Conservation (phyloP, 768 basidiomycete genomes). For the Russula sp. region DNA sequence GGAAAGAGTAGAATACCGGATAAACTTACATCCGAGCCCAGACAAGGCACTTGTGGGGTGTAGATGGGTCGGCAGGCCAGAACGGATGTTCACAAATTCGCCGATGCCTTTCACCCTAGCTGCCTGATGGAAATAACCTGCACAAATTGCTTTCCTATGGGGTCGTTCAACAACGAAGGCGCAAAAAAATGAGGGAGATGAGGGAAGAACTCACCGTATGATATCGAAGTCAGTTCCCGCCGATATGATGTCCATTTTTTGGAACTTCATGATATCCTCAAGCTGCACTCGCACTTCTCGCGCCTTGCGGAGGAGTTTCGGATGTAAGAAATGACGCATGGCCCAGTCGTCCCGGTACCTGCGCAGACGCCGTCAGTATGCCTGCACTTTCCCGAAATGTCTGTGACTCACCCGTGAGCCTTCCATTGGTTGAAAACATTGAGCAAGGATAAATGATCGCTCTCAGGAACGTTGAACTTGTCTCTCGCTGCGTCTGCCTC, state of each 20-base stretch:
- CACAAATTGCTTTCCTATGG: conserved; percentile 86
- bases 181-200: not conserved
- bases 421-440: conserved; percentile 99
- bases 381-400: too few species aligned
- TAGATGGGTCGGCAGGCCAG: conserved; percentile 89
- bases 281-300: conserved; percentile 93
- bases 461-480: conserved; percentile 98
- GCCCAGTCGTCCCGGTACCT: conserved; percentile 94
- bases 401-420: conserved; percentile 65
- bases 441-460: conserved; percentile 89
- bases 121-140: conserved; percentile 98
- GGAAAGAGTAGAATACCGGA: not conserved
- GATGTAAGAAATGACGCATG: conserved; percentile 92
- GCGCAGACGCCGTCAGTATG: conserved; percentile 2
- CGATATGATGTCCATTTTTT: conserved; percentile 91
- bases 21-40: conserved; percentile 79
- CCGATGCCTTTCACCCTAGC: conserved; percentile 98
- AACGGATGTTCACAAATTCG: conserved; percentile 96
- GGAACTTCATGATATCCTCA: conserved; percentile 98
- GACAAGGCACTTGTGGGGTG: conserved; percentile 97
- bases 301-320: conserved; percentile 89
- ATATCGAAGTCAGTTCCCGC: conserved; percentile 94
- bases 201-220: conserved; percentile 44
- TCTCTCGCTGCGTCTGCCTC: conserved; percentile 96
- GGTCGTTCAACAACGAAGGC: not conserved